Base-by-base conservation (phyloP, 2,329 filamentous ascomycete species). In the Curvularia sp. region DNA sequence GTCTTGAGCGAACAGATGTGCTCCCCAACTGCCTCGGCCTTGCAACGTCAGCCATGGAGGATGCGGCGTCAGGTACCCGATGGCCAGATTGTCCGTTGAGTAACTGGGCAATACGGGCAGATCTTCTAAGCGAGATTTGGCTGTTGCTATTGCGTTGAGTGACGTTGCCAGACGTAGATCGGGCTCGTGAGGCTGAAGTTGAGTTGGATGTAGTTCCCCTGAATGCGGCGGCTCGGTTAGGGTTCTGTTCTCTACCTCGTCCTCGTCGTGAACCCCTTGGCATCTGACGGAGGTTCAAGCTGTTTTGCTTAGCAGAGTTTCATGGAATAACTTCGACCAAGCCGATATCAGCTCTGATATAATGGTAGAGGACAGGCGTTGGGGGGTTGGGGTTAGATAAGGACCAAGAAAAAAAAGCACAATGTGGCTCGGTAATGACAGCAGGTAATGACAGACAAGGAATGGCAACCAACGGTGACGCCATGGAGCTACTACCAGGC, bases 21-120 rank as follows among this genome's bases (percentile, higher is more conserved):
- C 70, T 73, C 42, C 69, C 70, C 61, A 74, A 55, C 57, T 73
- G 60, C 55, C 73, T 68, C 48, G 65, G 69, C 70, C 75, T 75
- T 63, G 73, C 75, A 65, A 78, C 73, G 68, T 77, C 69, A 63
- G 75, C 74, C 75, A 78, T 77, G 49, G 61, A 53, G 53, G 64
- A 63, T 52, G 53, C 61, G 58, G 66, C 53, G 48, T 58, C 54
- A 46, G 55, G 31, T 58, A 55, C 20, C 35, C 60, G 68, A 13
- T 65, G 63, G 52, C 53, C 43, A 54, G 69, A 58, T 42, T 70
- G 65, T 59, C 61, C 66, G 66, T 71, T 70, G 62, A 72, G 66
- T 43, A 72, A 63, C 44, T 70, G 62, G 50, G 73, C 72, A 48
- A 76, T 68, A 38, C 74, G 71, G 46, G 68, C 71, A 33, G 75